These are phyloP conservation scores for Sanguinoderma infundibulare DNA, from an alignment of 1,284 basidiomycete species.

Conservation along the genomic window DNA sequence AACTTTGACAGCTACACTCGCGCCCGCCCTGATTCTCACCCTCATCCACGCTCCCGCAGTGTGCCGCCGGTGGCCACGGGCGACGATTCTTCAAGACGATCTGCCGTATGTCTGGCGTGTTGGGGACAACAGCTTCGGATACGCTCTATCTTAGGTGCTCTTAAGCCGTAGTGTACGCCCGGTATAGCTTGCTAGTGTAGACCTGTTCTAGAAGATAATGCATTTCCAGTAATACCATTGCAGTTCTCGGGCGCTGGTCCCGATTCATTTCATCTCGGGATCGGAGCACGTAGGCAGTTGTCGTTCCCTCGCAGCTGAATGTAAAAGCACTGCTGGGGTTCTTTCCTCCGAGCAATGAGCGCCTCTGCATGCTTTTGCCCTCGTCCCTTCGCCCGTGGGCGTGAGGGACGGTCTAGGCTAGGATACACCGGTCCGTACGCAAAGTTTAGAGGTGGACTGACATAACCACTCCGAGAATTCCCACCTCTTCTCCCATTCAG, in stretches of 20 bases:
- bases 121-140: not conserved
- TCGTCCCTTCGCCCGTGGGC: not conserved
- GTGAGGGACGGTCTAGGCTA: not conserved
- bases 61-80: not conserved
- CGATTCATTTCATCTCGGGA: not conserved
- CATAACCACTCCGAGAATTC: conserved; percentile 1
- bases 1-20: conserved; percentile 29
- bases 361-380: not conserved
- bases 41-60: conserved; percentile 4
- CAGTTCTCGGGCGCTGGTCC: not conserved
- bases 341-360: not conserved
- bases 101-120: conserved; percentile 8
- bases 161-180: conserved; percentile 9
- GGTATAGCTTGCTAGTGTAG: conserved; percentile 15
- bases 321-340: not conserved
- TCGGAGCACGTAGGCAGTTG: not conserved
- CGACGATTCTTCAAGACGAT: not conserved
- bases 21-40: conserved; percentile 16
- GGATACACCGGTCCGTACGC: not conserved
- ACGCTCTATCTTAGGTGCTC: not conserved
- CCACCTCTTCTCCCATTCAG: not conserved
- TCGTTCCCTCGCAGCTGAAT: not conserved
- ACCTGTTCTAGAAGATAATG: conserved; percentile 12
- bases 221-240: not conserved
- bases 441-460: conserved; percentile 4